These are phyloP conservation scores for Erysimum pusillum DNA, from an alignment of 441 rosid species.

Conservation along the genomic window DNA sequence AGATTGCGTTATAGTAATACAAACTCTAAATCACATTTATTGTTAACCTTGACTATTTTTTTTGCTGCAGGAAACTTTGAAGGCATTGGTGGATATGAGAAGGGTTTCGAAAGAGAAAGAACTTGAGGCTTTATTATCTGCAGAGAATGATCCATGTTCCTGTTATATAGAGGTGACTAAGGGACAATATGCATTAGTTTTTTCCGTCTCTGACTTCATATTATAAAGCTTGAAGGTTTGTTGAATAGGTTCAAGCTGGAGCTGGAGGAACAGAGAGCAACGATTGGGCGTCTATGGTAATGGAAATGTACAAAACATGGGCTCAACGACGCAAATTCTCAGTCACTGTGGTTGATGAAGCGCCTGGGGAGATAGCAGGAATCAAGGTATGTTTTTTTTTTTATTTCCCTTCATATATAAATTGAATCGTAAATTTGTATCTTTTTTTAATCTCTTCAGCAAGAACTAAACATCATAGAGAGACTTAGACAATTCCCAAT, in stretches of 20 bases:
- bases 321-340: slow-evolving; percentile 75
- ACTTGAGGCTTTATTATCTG: slow-evolving; percentile 89
- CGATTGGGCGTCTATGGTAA: slow-evolving; percentile 97
- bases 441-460: background rate
- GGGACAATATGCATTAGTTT: background rate
- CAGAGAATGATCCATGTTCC: slow-evolving; percentile 80
- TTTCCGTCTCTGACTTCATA: slow-evolving; percentile 23
- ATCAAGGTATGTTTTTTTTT: slow-evolving; percentile 87
- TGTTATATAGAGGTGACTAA: slow-evolving; percentile 84
- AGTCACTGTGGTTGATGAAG: slow-evolving; percentile 84
- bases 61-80: slow-evolving; percentile 72
- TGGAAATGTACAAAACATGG: slow-evolving; percentile 93
- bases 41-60: slow-evolving; percentile 17
- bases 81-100: slow-evolving; percentile 82
- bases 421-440: background rate
- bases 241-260: slow-evolving; percentile 90
- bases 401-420: background rate
- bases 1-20: no score
- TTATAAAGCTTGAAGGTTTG: slow-evolving; percentile 33
- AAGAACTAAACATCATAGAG: slow-evolving; percentile 8
- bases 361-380: slow-evolving; percentile 93
- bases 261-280: slow-evolving; percentile 99
- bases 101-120: slow-evolving; percentile 82
- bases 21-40: background rate
- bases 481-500: background rate